phyloP scores from a whole-genome alignment of 805 yeast species.

The Suhomyces kilbournensis region DNA sequence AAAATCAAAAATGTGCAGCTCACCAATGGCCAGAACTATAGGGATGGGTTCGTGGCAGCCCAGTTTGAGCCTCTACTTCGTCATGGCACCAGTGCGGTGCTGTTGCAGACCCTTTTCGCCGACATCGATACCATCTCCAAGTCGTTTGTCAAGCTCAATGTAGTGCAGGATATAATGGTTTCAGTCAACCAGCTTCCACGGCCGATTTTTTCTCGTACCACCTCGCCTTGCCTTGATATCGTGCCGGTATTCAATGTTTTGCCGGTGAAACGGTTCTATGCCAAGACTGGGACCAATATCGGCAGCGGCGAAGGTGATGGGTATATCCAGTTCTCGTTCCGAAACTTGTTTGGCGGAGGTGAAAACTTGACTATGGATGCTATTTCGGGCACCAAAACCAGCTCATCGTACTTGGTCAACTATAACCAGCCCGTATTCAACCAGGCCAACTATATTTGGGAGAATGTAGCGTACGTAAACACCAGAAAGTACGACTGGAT shows the following conservation, averaged over 20 bases:
- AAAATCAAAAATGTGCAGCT: conserved; percentile 44
- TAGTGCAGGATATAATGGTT: conserved; percentile 42
- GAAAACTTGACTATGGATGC: conserved; percentile 52
- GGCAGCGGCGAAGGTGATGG: conserved; percentile 98
- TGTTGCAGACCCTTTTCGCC: conserved; percentile 38
- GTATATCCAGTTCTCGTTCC: conserved; percentile 66
- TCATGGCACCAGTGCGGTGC: conserved; percentile 25
- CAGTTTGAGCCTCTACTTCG: conserved; percentile 49
- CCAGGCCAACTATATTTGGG: conserved; percentile 38
- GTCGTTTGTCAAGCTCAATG: conserved; percentile 41
- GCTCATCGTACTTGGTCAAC: conserved; percentile 48
- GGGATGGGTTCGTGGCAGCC: conserved; percentile 42
- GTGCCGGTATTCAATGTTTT: conserved; percentile 36
- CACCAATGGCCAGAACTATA: conserved; percentile 45
- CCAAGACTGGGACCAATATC: conserved; percentile 91
- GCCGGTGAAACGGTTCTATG: conserved; percentile 69
- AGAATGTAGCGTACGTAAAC: conserved; percentile 40
- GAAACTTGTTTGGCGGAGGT: conserved; percentile 57
- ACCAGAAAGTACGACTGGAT: conserved; percentile 49
- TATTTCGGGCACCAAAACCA: conserved; percentile 47
- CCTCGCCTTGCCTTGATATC: conserved; percentile 17
- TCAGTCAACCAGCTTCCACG: conserved; percentile 23
- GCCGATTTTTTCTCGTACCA: conserved; percentile 16
- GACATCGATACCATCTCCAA: conserved; percentile 44
- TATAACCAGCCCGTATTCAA: conserved; percentile 46